A percentile compares a stretch with the other conserved stretches of the same genome.
phyloP scores from a whole-genome alignment of 2,329 filamentous ascomycete genomes.

The Sclerotinia spermophila region DNA sequence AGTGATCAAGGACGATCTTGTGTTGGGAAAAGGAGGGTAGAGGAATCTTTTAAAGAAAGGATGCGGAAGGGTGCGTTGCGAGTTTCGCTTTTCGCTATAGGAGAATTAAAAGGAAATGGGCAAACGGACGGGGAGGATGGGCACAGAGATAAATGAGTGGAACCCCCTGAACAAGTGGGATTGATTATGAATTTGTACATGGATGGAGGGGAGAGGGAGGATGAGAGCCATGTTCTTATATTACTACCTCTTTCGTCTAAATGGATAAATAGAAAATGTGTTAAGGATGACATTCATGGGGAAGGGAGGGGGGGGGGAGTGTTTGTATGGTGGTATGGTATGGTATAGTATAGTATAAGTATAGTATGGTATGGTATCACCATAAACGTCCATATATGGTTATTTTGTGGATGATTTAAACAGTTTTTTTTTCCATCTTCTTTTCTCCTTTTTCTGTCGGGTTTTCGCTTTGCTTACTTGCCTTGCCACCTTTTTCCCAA shows the following conservation, averaged over 20 bases:
- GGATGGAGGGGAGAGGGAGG: neutral
- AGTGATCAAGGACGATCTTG: constrained; percentile 18
- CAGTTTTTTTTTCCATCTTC: neutral
- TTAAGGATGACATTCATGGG: neutral
- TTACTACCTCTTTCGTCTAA: neutral
- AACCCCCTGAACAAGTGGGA: constrained; percentile 3
- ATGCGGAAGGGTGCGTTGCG: neutral
- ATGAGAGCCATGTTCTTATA: too few relatives aligned
- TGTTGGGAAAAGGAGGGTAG: constrained; percentile 3
- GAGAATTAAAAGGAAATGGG: constrained; percentile 9
- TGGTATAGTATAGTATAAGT: too few relatives aligned
- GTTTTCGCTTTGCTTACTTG: neutral
- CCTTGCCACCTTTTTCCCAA: neutral
- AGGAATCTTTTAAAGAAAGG: constrained; percentile 10
- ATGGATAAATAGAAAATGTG: neutral
- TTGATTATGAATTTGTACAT: neutral
- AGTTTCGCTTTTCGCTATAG: neutral
- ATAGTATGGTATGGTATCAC: too few relatives aligned
- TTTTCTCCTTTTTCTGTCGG: neutral
- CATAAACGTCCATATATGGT: too few relatives aligned
- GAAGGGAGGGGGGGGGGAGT: too few relatives aligned
- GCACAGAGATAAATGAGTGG: constrained; percentile 8
- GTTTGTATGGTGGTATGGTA: neutral
- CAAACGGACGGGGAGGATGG: neutral
- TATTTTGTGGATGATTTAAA: neutral